A percentile compares a stretch with the other conserved stretches of the same genome.
These are phyloP conservation scores for Cruciata laevipes DNA, from an alignment of 257 asterid genomes.

Conservation along the genomic window DNA sequence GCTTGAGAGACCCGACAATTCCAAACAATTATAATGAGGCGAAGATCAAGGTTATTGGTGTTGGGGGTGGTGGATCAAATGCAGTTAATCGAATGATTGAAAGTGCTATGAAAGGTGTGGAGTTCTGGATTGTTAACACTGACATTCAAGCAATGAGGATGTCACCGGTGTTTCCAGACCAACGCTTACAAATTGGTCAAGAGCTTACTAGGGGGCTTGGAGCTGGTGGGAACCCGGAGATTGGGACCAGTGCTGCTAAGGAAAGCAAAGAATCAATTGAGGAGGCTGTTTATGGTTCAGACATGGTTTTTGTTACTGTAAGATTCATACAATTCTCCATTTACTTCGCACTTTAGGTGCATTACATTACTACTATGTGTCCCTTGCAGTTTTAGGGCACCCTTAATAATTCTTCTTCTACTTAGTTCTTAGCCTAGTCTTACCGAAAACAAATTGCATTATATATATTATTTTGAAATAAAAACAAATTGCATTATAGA, in stretches of 20 bases:
- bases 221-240: slow-evolving; percentile 96
- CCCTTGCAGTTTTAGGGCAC: background rate
- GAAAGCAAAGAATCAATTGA: slow-evolving; percentile 81
- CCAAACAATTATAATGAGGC: slow-evolving; percentile 63
- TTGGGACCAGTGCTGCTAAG: slow-evolving; percentile 86
- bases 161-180: slow-evolving; percentile 65
- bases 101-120: slow-evolving; percentile 86
- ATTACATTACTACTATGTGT: background rate
- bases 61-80: slow-evolving; percentile 98
- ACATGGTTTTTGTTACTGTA: slow-evolving; percentile 55
- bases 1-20: slow-evolving; percentile 36
- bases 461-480: too few species aligned
- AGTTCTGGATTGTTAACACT: slow-evolving; percentile 93
- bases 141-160: slow-evolving; percentile 87
- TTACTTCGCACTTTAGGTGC: slow-evolving; percentile 1
- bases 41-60: slow-evolving; percentile 88
- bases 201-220: slow-evolving; percentile 96
- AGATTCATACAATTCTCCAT: slow-evolving; percentile 9
- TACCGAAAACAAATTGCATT: background rate
- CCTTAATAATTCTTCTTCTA: background rate
- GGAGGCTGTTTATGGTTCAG: slow-evolving; percentile 58
- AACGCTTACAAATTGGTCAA: slow-evolving; percentile 83
- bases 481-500: too few species aligned
- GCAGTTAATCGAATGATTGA: slow-evolving; percentile 98
- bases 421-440: background rate